Evolutionary conservation across 192 early-diverging fungal genomes (phyloP).

Genomic region (Oehlia diaphana): DNA sequence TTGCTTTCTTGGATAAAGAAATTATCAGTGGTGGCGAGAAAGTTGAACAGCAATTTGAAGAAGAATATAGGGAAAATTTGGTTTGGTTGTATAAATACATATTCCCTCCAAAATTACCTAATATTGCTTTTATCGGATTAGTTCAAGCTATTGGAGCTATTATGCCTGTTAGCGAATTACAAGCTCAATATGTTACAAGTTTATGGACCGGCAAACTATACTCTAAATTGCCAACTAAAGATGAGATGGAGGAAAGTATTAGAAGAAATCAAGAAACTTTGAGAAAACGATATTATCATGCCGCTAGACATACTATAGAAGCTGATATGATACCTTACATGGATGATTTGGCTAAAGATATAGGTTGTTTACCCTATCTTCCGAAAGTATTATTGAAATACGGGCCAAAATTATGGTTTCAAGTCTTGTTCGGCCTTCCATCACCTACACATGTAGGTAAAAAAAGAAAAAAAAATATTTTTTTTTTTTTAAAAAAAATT

Average conservation of each 20-base stretch:
- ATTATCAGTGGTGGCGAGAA: slow-evolving; percentile 45
- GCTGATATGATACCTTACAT: slow-evolving; percentile 46
- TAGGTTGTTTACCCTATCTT: slow-evolving; percentile 49
- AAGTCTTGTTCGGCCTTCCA: slow-evolving; percentile 35
- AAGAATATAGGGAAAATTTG: slow-evolving; percentile 41
- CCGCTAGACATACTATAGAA: slow-evolving; percentile 55
- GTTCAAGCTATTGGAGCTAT: slow-evolving; percentile 54
- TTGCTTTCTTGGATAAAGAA: slow-evolving; percentile 48
- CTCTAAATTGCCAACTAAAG: slow-evolving; percentile 39
- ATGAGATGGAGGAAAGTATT: slow-evolving; percentile 50
- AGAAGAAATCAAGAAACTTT: slow-evolving; percentile 28
- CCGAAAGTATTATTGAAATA: slow-evolving; percentile 33
- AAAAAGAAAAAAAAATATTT: not conserved
- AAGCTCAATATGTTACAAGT: slow-evolving; percentile 50
- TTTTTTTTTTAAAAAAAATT: not conserved
- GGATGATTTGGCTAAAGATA: slow-evolving; percentile 44
- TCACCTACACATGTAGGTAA: slow-evolving; percentile 29
- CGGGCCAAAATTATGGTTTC: slow-evolving; percentile 23
- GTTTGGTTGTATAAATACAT: slow-evolving; percentile 61
- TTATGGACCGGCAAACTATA: slow-evolving; percentile 39
- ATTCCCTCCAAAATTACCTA: slow-evolving; percentile 47
- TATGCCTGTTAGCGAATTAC: slow-evolving; percentile 58
- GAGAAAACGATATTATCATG: slow-evolving; percentile 29
- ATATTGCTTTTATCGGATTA: slow-evolving; percentile 62
- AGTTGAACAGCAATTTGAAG: slow-evolving; percentile 29